Evolutionary conservation across 768 basidiomycete species (phyloP).

Genomic region (Boletus patriciae): DNA sequence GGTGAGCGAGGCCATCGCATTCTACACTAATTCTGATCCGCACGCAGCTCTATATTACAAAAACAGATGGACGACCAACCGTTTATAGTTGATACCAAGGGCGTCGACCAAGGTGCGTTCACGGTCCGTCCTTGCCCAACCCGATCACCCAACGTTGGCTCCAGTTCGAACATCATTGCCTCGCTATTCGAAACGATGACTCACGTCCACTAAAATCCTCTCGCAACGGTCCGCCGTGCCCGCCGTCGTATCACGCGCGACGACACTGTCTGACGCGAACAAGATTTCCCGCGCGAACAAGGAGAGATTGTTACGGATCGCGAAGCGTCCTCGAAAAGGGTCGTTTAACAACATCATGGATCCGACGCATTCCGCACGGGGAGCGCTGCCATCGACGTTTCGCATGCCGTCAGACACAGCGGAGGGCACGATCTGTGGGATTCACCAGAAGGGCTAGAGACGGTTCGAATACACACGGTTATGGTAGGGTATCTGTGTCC

Average conservation of each 20-base stretch:
- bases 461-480: conserved; percentile 40
- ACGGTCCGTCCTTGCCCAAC: background rate
- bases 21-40: no score
- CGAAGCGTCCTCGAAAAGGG: conserved; percentile 65
- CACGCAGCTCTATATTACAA: no score
- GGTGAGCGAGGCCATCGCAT: no score
- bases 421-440: conserved; percentile 70
- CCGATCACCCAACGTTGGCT: conserved; percentile 7
- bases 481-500: conserved; percentile 46
- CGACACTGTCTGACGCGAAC: conserved; percentile 30
- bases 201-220: conserved; percentile 78
- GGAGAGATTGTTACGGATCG: conserved; percentile 71
- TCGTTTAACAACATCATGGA: conserved; percentile 81
- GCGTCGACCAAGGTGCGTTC: conserved; percentile 65
- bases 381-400: no score
- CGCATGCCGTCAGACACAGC: no score
- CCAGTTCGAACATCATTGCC: conserved; percentile 62
- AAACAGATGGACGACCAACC: no score
- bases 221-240: conserved; percentile 86
- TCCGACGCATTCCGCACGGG: no score
- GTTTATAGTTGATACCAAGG: no score
- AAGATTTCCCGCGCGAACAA: conserved; percentile 67
- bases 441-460: conserved; percentile 36
- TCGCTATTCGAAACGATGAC: conserved; percentile 49
- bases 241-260: conserved; percentile 64